phyloP scores from a whole-genome alignment of 139 green algal genomes.

The Marvania coccoides region DNA sequence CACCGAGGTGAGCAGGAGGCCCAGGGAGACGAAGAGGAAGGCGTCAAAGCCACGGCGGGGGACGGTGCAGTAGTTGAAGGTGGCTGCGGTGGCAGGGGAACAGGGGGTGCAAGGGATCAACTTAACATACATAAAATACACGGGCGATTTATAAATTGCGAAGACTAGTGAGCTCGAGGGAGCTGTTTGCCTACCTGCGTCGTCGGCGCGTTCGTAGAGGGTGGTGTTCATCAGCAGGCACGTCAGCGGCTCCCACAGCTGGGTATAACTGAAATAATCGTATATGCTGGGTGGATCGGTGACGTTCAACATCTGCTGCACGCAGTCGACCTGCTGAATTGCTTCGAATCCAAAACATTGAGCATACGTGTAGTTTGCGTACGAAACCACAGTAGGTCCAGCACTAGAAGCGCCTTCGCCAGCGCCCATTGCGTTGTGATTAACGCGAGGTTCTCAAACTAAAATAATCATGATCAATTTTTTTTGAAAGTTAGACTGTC shows the following conservation, averaged over 20 bases:
- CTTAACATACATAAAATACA: not conserved
- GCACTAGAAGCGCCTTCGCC: no score
- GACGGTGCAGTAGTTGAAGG: slow-evolving; percentile 24
- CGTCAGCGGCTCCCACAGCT: slow-evolving; percentile 13
- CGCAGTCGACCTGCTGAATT: slow-evolving; percentile 12
- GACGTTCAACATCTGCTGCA: slow-evolving; percentile 21
- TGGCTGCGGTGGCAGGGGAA: not conserved
- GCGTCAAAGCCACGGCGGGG: slow-evolving; percentile 19
- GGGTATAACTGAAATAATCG: not conserved
- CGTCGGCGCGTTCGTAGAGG: not conserved
- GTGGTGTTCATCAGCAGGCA: slow-evolving; percentile 31
- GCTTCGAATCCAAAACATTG: not conserved
- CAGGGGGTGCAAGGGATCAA: not conserved
- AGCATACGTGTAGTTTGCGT: slow-evolving; percentile 7
- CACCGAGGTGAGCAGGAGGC: slow-evolving; percentile 20
- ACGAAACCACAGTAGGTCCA: not conserved
- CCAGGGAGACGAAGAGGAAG: slow-evolving; percentile 38
- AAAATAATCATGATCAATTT: no score
- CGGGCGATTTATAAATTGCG: not conserved
- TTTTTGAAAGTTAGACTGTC: no score
- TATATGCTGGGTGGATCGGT: slow-evolving; percentile 25
- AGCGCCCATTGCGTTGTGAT: no score
- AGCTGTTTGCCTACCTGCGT: not conserved
- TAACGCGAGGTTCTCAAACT: no score
- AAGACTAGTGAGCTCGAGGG: not conserved